These are phyloP conservation scores for Fusarium chuoi DNA, from an alignment of 2,329 filamentous ascomycete genomes.

Conservation along the genomic window DNA sequence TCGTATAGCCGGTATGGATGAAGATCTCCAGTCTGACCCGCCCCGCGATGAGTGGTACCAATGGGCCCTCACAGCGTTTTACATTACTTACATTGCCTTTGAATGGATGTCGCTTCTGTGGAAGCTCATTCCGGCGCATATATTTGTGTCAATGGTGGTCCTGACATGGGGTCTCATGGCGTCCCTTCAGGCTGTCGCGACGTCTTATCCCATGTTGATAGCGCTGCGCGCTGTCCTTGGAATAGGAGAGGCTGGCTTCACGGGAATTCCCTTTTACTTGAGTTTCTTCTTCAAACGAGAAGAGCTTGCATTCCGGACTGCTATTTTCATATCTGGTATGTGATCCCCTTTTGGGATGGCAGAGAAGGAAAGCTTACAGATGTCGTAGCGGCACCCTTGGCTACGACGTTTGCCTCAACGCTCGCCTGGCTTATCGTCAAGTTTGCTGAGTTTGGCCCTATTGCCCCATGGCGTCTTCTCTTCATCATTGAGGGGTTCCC, in stretches of 20 bases:
- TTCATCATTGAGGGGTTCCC: constrained; percentile 90
- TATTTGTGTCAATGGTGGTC: constrained; percentile 71
- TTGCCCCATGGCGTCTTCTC: constrained; percentile 86
- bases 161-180: constrained; percentile 83
- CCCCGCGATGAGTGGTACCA: constrained; percentile 63
- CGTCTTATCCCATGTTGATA: constrained; percentile 70
- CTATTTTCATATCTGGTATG: constrained; percentile 81
- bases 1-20: constrained; percentile 71
- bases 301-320: constrained; percentile 86
- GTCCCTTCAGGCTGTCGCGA: constrained; percentile 75
- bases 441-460: constrained; percentile 70
- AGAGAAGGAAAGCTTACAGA: constrained; percentile 46
- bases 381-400: constrained; percentile 78
- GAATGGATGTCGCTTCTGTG: constrained; percentile 74
- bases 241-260: constrained; percentile 73
- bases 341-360: constrained; percentile 17
- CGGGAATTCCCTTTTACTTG: constrained; percentile 71
- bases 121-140: constrained; percentile 68
- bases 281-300: constrained; percentile 72
- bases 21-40: constrained; percentile 65
- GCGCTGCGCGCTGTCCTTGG: constrained; percentile 67
- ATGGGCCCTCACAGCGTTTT: constrained; percentile 71
- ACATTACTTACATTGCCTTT: constrained; percentile 70
- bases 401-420: constrained; percentile 80
- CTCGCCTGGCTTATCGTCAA: constrained; percentile 83